Percentiles rank a stretch among this genome's conserved stretches.
phyloP scores from a whole-genome alignment of 306 rosid genomes.

The Dryas alaskensis region DNA sequence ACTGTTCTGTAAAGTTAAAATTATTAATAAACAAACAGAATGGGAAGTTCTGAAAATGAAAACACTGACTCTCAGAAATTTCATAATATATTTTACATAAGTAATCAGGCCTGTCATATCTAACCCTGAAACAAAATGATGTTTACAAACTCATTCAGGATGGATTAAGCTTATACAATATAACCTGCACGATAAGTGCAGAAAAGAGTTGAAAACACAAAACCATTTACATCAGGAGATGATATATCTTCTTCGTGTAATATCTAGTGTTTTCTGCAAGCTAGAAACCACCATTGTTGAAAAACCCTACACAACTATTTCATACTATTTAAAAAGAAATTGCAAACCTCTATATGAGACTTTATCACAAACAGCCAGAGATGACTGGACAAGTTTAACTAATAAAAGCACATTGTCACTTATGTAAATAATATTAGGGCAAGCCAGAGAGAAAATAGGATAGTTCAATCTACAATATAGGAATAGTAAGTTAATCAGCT shows the following conservation, averaged over 20 bases:
- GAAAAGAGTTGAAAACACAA: background rate
- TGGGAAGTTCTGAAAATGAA: background rate
- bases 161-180: background rate
- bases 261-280: constrained; percentile 6
- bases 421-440: background rate
- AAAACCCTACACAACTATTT: background rate
- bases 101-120: background rate
- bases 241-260: background rate
- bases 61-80: constrained; percentile 3
- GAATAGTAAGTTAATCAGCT: constrained; percentile 20
- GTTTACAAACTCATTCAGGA: background rate
- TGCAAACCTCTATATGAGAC: background rate
- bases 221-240: background rate
- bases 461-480: background rate
- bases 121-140: background rate
- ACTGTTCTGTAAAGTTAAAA: constrained; percentile 30
- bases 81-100: background rate
- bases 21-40: constrained; percentile 18
- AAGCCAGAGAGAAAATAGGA: background rate
- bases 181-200: background rate
- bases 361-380: background rate
- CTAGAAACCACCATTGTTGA: background rate
- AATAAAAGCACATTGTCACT: background rate
- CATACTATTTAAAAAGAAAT: background rate
- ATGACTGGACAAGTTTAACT: background rate